Percentiles rank a stretch among this genome's conserved stretches.
phyloP scores from a whole-genome alignment of 1,284 basidiomycete species.

The Fistulinella cinereoalba region DNA sequence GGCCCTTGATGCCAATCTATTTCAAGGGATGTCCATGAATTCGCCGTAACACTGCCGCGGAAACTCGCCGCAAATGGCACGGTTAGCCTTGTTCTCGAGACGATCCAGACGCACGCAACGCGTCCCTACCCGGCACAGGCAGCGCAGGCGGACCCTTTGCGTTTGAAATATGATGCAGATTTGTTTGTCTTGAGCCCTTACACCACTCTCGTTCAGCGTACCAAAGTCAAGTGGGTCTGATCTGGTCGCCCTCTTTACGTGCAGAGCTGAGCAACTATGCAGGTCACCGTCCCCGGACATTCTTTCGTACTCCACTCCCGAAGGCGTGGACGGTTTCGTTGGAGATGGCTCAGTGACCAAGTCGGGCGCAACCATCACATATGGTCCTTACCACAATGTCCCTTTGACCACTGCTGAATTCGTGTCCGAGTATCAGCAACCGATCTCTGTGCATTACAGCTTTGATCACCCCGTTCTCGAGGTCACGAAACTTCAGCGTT shows the following conservation, averaged over 20 bases:
- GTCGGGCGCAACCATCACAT: slow-evolving; percentile 78
- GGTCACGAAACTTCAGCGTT: slow-evolving; percentile 68
- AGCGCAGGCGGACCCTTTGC: slow-evolving; percentile 77
- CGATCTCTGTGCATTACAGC: slow-evolving; percentile 75
- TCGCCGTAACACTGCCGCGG: slow-evolving; percentile 49
- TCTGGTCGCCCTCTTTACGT: slow-evolving; percentile 4
- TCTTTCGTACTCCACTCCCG: slow-evolving; percentile 64
- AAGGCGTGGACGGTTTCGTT: slow-evolving; percentile 54
- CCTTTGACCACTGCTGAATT: slow-evolving; percentile 58
- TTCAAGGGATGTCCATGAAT: slow-evolving; percentile 38
- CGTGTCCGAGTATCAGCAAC: slow-evolving; percentile 58
- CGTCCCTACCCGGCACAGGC: slow-evolving; percentile 74
- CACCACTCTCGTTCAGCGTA: slow-evolving; percentile 73
- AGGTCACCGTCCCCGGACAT: slow-evolving; percentile 70
- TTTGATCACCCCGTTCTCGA: slow-evolving; percentile 80
- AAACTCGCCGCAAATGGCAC: slow-evolving; percentile 53
- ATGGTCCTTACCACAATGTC: slow-evolving; percentile 82
- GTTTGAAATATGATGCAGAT: slow-evolving; percentile 74
- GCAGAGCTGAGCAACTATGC: slow-evolving; percentile 5
- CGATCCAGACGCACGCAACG: slow-evolving; percentile 73
- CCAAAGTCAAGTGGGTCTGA: slow-evolving; percentile 73
- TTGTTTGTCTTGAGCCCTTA: slow-evolving; percentile 83
- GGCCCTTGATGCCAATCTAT: slow-evolving; percentile 9
- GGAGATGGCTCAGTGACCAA: slow-evolving; percentile 63
- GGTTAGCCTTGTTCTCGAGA: slow-evolving; percentile 73